Percentiles rank a stretch among this genome's conserved stretches.
Conservation (phyloP, 2,329 filamentous ascomycete species). For the Acarospora socialis region DNA sequence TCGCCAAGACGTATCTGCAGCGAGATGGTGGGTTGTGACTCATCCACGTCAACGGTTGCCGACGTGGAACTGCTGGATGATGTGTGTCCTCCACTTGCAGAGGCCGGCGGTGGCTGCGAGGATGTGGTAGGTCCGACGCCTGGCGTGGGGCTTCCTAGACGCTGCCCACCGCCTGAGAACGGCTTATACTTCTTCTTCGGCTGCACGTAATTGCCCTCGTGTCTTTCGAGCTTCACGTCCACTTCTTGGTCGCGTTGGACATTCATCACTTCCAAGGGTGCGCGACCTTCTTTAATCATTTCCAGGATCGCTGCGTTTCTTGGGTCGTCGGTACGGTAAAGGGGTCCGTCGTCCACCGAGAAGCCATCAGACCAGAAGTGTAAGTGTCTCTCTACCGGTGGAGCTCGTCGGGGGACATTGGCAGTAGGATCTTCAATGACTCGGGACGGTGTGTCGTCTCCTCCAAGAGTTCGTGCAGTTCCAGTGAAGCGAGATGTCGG, state of each 20-base stretch:
- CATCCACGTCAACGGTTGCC: constrained; percentile 36
- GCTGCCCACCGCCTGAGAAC: constrained; percentile 45
- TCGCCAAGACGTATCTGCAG: constrained; percentile 51
- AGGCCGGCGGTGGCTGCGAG: constrained; percentile 14
- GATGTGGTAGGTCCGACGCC: constrained; percentile 25
- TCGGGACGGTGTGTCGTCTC: constrained; percentile 46
- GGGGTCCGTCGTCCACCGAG: constrained; percentile 50
- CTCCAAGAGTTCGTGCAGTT: constrained; percentile 49
- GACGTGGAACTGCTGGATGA: constrained; percentile 14
- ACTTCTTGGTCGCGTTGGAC: constrained; percentile 49
- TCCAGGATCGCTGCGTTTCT: constrained; percentile 46
- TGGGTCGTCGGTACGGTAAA: constrained; percentile 49
- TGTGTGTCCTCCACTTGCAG: constrained; percentile 6
- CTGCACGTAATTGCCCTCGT: constrained; percentile 47
- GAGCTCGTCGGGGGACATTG: constrained; percentile 26
- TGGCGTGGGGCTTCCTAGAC: constrained; percentile 50
- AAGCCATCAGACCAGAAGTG: constrained; percentile 54
- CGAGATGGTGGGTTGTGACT: constrained; percentile 42
- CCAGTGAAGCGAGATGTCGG: constrained; percentile 40
- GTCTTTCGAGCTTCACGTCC: constrained; percentile 42
- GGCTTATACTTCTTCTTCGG: constrained; percentile 52
- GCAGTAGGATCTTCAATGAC: constrained; percentile 39
- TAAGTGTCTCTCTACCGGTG: constrained; percentile 42
- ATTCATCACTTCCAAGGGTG: constrained; percentile 48
- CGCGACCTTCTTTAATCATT: constrained; percentile 48